Base-by-base conservation (phyloP, 441 rosid genomes). In the Populus hybrid region DNA sequence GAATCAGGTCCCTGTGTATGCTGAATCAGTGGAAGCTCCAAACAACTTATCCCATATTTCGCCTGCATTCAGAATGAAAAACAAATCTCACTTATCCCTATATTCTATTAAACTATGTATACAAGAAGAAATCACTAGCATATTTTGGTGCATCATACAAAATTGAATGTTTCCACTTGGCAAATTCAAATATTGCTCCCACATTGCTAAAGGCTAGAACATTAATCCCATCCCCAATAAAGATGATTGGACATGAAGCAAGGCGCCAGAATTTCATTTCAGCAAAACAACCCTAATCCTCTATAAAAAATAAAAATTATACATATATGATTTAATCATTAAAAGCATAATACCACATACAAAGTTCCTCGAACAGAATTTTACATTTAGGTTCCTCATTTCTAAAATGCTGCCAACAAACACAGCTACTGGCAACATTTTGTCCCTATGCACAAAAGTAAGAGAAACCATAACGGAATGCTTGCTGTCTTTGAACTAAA, bases 21-120 rank as follows among this genome's bases (percentile, higher is more conserved):
- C 87, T 93, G 90, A 78, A 94, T 91, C 21, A 96, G 82, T 42
- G 99, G 98, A 82, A 96, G 90, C 89, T 96, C 99, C 87, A 94
- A 77, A 77, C 92, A 88, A 66, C 74, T 77, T 67, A 96, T 87
- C 78, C 93, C 90, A 71, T 83, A 79, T 74, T 89, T 84, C 77
- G 85, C 94, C 99, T 95, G 90, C 74, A 76, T 56, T 76, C 36
- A 68, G 50, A 74, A 80, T 7, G 31, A 14, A 7, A 65, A 42
- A 9, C 1, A 72, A 61, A 24, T 29, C 40, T 33, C n/a, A 24
- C 6, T 42, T 69, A 79, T 9, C n/a, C 4, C 50, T 64, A 9
- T 38, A 29, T 64, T 31, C 23, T 50, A 40, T 11, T 28, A 56
- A 70, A 61, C 10, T 23, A 45, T 7, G 40, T 26, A 69, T 12